A percentile compares a stretch with the other conserved stretches of the same genome.
Conservation (phyloP, 352 stramenopile genomes). For the Phytophthora multivora region DNA sequence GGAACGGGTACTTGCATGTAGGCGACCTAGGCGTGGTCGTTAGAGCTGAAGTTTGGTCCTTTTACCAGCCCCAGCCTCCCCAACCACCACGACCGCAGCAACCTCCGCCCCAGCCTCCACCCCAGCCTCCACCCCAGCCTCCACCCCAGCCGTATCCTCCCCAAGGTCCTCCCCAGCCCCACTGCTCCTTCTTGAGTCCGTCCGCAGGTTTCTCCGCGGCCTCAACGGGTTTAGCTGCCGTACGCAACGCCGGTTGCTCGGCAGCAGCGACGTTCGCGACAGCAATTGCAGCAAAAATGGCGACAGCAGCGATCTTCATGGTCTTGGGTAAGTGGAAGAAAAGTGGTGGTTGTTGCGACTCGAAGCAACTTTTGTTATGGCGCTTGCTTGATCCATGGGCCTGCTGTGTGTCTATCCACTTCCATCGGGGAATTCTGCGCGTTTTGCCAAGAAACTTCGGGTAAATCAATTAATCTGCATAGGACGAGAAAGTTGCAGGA, state of each 20-base stretch:
- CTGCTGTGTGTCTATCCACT: too few species aligned
- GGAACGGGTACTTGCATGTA: too few species aligned
- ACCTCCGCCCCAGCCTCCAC: background rate
- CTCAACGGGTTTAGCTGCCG: background rate
- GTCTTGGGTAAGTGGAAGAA: background rate
- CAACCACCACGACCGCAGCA: conserved; percentile 2
- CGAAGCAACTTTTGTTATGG: background rate
- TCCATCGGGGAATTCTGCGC: too few species aligned
- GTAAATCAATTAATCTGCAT: too few species aligned
- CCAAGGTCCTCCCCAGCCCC: background rate
- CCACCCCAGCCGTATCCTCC: too few species aligned
- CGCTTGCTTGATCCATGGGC: too few species aligned
- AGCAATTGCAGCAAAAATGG: background rate
- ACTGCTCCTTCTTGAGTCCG: background rate
- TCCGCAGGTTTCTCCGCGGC: background rate
- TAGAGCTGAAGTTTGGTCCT: too few species aligned
- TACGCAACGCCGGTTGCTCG: background rate
- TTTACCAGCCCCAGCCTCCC: conserved; percentile 1
- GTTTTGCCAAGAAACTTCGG: too few species aligned
- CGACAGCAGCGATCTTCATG: background rate
- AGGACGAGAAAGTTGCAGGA: too few species aligned
- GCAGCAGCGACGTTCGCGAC: background rate
- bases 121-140: conserved; percentile 1
- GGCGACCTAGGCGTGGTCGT: too few species aligned
- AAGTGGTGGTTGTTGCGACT: background rate